phyloP scores from a whole-genome alignment of 352 stramenopile species.

The Globisporangium nagaii region DNA sequence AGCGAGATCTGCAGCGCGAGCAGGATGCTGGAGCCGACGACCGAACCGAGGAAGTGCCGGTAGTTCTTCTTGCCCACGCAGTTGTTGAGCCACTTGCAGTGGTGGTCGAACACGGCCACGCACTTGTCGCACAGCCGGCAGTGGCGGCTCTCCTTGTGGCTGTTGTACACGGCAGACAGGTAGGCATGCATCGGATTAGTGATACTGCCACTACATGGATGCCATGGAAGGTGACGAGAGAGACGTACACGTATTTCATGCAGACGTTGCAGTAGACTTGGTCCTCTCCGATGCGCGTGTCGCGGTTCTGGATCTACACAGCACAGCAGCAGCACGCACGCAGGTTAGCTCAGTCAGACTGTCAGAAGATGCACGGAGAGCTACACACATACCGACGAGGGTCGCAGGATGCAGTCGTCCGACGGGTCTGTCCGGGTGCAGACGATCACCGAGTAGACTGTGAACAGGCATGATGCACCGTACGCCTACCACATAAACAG shows the following conservation, averaged over 20 bases:
- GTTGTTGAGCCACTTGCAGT: constrained; percentile 97
- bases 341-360: neutral
- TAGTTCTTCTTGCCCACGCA: constrained; percentile 91
- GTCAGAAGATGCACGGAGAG: neutral
- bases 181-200: too few species aligned
- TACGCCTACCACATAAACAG: too few species aligned
- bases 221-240: neutral
- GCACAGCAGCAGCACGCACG: neutral
- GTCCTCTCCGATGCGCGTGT: constrained; percentile 23
- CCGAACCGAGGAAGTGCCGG: constrained; percentile 67
- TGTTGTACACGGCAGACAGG: too few species aligned
- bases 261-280: constrained; percentile 87
- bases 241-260: constrained; percentile 81
- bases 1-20: constrained; percentile 66
- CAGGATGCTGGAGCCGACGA: constrained; percentile 58
- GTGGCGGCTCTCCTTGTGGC: constrained; percentile 85
- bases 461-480: constrained; percentile 39
- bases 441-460: constrained; percentile 40
- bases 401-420: constrained; percentile 64
- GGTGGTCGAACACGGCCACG: constrained; percentile 94
- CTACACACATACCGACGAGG: constrained; percentile 44
- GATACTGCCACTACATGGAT: too few species aligned
- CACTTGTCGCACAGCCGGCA: constrained; percentile 97
- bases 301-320: constrained; percentile 10
- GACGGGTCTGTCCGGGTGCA: constrained; percentile 76